phyloP scores from a whole-genome alignment of 805 yeast genomes.

The Isabelozyma rhagii region DNA sequence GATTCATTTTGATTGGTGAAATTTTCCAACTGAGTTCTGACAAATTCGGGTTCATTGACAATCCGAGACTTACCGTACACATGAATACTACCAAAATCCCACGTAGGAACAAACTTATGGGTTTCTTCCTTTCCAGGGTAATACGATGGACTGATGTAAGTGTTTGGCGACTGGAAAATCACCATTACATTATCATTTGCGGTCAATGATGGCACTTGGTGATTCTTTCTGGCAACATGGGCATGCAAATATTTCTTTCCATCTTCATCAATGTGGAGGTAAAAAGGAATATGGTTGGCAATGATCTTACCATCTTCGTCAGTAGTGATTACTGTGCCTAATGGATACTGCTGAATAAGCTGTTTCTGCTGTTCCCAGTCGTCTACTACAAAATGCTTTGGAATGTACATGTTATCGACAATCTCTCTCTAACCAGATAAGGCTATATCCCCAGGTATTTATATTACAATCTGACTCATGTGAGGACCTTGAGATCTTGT shows the following conservation, averaged over 20 bases:
- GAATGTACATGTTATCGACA: slow-evolving; percentile 34
- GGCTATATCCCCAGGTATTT: not conserved
- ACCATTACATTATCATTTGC: slow-evolving; percentile 41
- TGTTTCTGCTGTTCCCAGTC: slow-evolving; percentile 36
- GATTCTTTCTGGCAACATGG: slow-evolving; percentile 53
- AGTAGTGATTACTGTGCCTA: slow-evolving; percentile 48
- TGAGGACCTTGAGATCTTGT: not conserved
- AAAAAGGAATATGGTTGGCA: slow-evolving; percentile 60
- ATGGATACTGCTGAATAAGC: slow-evolving; percentile 46
- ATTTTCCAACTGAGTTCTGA: slow-evolving; percentile 40
- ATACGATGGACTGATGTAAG: slow-evolving; percentile 59
- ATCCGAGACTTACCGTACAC: slow-evolving; percentile 49
- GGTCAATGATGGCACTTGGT: slow-evolving; percentile 43
- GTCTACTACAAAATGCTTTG: slow-evolving; percentile 25
- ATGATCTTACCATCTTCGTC: slow-evolving; percentile 37
- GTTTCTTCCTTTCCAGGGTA: slow-evolving; percentile 54
- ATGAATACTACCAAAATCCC: slow-evolving; percentile 63
- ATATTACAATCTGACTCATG: not conserved
- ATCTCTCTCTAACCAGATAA: not conserved
- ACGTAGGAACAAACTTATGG: slow-evolving; percentile 66
- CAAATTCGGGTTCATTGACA: slow-evolving; percentile 44
- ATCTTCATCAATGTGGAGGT: slow-evolving; percentile 31
- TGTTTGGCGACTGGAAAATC: slow-evolving; percentile 49
- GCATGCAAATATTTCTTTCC: slow-evolving; percentile 45
- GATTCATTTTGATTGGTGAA: slow-evolving; percentile 49